Base-by-base conservation (phyloP, 331 rosid species). In the Acacia pycnantha region DNA sequence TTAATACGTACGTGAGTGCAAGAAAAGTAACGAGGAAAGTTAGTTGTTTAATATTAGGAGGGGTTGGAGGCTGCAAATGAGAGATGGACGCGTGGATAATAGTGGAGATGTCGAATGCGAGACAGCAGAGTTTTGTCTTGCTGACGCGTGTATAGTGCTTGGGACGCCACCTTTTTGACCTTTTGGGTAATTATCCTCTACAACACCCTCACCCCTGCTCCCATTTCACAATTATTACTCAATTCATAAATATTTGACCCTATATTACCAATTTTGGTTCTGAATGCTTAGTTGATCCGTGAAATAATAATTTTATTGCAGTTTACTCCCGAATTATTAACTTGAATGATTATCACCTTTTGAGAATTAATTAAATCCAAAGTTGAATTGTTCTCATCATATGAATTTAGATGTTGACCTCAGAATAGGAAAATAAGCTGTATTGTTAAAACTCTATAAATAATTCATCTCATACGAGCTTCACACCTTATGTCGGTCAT, bases 131-230 rank as follows among this genome's bases (percentile, higher is more conserved):
- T 74, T 73, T 66, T 89, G 87, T 71, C 81, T 79, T 75, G 88
- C 87, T 86, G 92, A 88, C 91, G 92, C 91, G 82, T 93, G 87
- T 87, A 88, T 90, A 88, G 92, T 91, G 68, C 33, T 50, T 77
- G 53, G 51, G 82, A 87, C 87, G 81, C 73, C 4, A 40, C 69
- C 88, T 86, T 93, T 88, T 89, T 84, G 86, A 89, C 86, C 86
- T 77, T 83, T 70, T 83, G 65, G 27, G 43, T 33, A 33, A 27
- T 68, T 18, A 83, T 83, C 83, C 84, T 41, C 44, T 77, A 64
- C 80, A 22, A 4, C 88, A 53, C 37, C 79, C 26, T 73, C 66
- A 24, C 24, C 21, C 27, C 35, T 72, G 56, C 59, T 15, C 41
- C 70, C 70, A 0, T 31, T 16, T 59, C 12, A 11, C 41, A 15